Evolutionary conservation across 2,329 filamentous ascomycete genomes (phyloP), one percentile per base, ranked within the genome.

Genomic region (Ambrosiella xylebori): DNA sequence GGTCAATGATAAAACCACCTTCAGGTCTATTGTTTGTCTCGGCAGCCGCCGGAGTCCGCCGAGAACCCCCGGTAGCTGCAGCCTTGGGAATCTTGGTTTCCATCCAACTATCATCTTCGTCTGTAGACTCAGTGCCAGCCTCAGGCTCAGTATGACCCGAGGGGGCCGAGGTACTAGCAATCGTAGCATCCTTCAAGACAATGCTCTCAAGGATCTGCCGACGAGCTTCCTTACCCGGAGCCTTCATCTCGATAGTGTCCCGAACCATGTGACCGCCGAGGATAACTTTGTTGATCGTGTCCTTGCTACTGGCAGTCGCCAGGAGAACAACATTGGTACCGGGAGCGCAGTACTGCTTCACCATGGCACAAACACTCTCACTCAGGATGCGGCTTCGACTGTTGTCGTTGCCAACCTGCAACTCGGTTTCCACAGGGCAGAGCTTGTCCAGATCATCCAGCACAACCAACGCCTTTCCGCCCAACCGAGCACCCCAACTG

Each of bases 391-490:
- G 81, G 67, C 90, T 97, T 62, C 91, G 81, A 15, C 88, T 88
- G 65, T 98, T 97, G 64, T 97, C 89, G 61, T 89, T 90, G 61
- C 88, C 88, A 3, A 95, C 87, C 69, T 96, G 88, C 11, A 98
- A 76, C 68, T 98, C 93, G 0, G 90, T 96, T 70, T 98, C 94
- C 0, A 84, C 85, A 0, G 93, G 91, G 66, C 91, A 97, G 1
- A 98, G 75, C 65, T 88, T 88, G 69, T 98, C 93, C 6, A 98
- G 72, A 65, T 98, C 93, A 66, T 98, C 93, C 1, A 98, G 74
- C 54, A 98, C 81, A 17, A 98, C 86, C 2, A 97, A 68, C 0
- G 90, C 80, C 62, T 81, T 84, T 3, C 93, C 93, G 19, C 89
- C 90, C 0, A 93, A 76, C 61, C 91, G 79, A 40, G 91, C 88